Conservation (phyloP, 2,329 filamentous ascomycete species). For the Leptodontidium sp. region DNA sequence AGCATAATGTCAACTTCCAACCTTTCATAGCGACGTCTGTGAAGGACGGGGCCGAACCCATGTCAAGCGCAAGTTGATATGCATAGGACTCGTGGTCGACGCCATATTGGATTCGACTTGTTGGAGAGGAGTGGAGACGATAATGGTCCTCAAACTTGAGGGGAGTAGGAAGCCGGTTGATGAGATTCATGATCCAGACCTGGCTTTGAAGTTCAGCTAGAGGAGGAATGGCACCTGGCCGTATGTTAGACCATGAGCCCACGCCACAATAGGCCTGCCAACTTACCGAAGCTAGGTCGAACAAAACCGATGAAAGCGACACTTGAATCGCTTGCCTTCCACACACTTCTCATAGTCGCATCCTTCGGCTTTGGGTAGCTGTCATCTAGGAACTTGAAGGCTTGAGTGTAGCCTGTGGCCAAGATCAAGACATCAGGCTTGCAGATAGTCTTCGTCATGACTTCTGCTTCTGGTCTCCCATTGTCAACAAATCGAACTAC, state of each 20-base stretch:
- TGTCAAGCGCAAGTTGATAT: slow-evolving; percentile 58
- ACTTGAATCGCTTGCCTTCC: slow-evolving; percentile 51
- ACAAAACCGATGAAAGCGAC: slow-evolving; percentile 58
- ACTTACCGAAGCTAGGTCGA: slow-evolving; percentile 47
- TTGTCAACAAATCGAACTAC: slow-evolving; percentile 49
- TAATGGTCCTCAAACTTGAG: slow-evolving; percentile 52
- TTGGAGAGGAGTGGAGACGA: slow-evolving; percentile 48
- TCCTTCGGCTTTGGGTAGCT: slow-evolving; percentile 56
- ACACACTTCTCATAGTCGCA: slow-evolving; percentile 61
- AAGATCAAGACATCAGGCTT: slow-evolving; percentile 56
- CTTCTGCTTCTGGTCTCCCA: slow-evolving; percentile 42
- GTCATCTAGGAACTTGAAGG: slow-evolving; percentile 52
- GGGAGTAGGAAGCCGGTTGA: slow-evolving; percentile 45
- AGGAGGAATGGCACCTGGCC: slow-evolving; percentile 52
- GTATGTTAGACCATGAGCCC: not conserved
- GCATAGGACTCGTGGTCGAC: slow-evolving; percentile 60
- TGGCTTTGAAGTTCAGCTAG: slow-evolving; percentile 54
- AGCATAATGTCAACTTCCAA: slow-evolving; percentile 52
- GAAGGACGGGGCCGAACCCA: slow-evolving; percentile 53
- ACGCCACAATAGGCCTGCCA: slow-evolving; percentile 17
- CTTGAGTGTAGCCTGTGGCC: slow-evolving; percentile 56
- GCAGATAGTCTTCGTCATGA: slow-evolving; percentile 42
- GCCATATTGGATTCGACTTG: slow-evolving; percentile 45
- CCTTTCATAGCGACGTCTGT: slow-evolving; percentile 45
- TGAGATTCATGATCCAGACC: slow-evolving; percentile 54